phyloP scores from a whole-genome alignment of 257 asterid genomes.

The Solanum neorickii region DNA sequence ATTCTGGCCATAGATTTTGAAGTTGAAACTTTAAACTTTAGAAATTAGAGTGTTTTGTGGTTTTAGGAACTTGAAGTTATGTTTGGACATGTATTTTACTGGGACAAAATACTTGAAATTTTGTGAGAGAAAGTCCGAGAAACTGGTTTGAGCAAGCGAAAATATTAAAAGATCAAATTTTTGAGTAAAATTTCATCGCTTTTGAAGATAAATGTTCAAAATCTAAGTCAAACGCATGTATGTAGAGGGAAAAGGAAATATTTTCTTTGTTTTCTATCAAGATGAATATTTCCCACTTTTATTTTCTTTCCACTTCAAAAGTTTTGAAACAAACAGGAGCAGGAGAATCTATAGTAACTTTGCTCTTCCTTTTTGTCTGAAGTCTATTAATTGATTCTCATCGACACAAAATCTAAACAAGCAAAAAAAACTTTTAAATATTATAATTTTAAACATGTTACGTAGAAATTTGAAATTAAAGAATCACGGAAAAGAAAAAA shows the following conservation, averaged over 20 bases:
- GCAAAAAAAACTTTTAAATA: accelerated
- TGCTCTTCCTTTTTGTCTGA: background rate
- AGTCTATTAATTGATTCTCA: background rate
- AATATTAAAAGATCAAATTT: background rate
- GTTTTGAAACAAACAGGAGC: background rate
- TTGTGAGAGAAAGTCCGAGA: background rate
- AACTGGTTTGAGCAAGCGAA: background rate
- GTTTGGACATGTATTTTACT: background rate
- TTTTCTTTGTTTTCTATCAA: background rate
- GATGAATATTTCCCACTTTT: background rate
- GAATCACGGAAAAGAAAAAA: background rate
- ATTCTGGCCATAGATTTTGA: background rate
- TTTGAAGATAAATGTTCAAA: background rate
- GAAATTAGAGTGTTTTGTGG: background rate
- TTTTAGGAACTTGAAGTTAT: background rate
- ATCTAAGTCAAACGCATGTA: background rate
- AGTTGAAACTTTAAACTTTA: background rate
- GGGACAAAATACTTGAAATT: background rate
- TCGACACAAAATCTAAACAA: accelerated
- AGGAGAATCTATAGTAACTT: background rate
- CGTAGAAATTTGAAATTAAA: background rate
- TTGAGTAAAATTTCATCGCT: background rate
- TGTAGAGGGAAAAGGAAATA: background rate
- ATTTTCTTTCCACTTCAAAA: background rate
- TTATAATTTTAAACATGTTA: background rate